These are phyloP conservation scores for Aureobasidium mangrovei DNA, from an alignment of 2,329 filamentous ascomycete species.

Conservation along the genomic window DNA sequence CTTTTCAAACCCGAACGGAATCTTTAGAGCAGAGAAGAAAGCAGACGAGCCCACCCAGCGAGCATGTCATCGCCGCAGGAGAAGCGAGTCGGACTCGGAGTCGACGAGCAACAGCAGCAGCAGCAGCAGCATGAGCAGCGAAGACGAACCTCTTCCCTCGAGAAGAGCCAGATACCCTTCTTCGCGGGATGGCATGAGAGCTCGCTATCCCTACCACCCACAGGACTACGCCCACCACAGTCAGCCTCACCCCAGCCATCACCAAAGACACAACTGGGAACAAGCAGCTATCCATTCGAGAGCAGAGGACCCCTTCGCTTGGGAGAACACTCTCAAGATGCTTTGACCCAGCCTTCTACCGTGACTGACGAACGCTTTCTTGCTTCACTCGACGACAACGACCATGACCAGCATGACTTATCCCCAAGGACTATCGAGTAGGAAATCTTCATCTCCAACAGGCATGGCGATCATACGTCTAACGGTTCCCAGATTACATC, in stretches of 20 bases:
- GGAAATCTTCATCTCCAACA: not conserved
- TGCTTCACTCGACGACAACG: not conserved
- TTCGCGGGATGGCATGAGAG: slow-evolving; percentile 11
- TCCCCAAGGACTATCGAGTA: not conserved
- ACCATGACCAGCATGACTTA: not conserved
- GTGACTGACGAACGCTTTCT: not conserved
- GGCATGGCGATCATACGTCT: not conserved
- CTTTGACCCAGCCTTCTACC: not conserved
- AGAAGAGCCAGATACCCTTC: slow-evolving; percentile 14
- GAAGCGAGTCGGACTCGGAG: slow-evolving; percentile 16
- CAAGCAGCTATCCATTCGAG: not conserved
- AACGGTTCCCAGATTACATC: not conserved
- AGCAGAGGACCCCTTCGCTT: slow-evolving; percentile 10
- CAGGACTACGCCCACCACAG: slow-evolving; percentile 3
- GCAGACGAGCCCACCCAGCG: slow-evolving; percentile 21
- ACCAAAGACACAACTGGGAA: slow-evolving; percentile 9
- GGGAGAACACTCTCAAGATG: slow-evolving; percentile 10
- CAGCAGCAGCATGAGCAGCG: slow-evolving; percentile 20
- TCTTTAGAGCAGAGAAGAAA: slow-evolving; percentile 27
- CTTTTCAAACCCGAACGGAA: slow-evolving; percentile 27
- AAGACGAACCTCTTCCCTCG: slow-evolving; percentile 24
- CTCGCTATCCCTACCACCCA: slow-evolving; percentile 5
- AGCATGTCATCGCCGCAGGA: slow-evolving; percentile 17
- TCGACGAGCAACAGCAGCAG: slow-evolving; percentile 16
- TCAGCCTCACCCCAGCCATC: slow-evolving; percentile 13